Evolutionary conservation across 371 early-diverging fungal genomes (phyloP), one percentile per base, ranked within the genome.

Genomic region (Mortierella sp.): DNA sequence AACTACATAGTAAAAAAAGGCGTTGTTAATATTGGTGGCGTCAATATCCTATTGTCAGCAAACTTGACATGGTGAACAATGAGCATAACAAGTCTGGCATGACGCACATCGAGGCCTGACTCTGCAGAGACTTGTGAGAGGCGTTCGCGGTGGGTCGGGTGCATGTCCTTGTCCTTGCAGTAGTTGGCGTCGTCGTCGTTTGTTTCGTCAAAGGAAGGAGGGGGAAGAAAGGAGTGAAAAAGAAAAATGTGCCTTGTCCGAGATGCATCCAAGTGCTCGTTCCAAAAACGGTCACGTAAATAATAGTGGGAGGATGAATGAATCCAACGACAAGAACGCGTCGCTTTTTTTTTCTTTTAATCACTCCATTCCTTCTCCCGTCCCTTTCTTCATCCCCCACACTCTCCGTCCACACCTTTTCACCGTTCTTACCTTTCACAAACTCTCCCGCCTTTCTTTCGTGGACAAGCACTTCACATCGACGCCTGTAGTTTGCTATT

Each of bases 61-160:
- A 16, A 5, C 4, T 0, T 5, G 0, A 29, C 58, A 34, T 34
- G 22, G 22, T 48, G 48, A 34, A 6, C n/a, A n/a, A n/a, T n/a
- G n/a, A n/a, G n/a, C n/a, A n/a, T 2, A 8, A 34, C 29, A 48
- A 1, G 48, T 7, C 8, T 10, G 11, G 52, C 0, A 2, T 9
- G 24, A 22, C 22, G 9, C 63, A 79, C 83, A 67, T 83, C 79
- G 58, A 83, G 79, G 31, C 83, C 83, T 0, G 79, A 73, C 65
- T 83, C 79, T 53, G 75, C 70, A 41, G 44, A 63, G 44, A 83
- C 64, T 55, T 78, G 73, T 16, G 66, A 31, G 24, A 83, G 74
- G 16, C 76, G 66, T 66, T 66, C 37, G 55, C 55, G 61, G 37
- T 37, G 47, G n/a, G 74, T 58, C 37, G 44, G 68, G 41, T 31